phyloP scores from a whole-genome alignment of 495 filamentous ascomycete species.

The Penicillium argentinense region DNA sequence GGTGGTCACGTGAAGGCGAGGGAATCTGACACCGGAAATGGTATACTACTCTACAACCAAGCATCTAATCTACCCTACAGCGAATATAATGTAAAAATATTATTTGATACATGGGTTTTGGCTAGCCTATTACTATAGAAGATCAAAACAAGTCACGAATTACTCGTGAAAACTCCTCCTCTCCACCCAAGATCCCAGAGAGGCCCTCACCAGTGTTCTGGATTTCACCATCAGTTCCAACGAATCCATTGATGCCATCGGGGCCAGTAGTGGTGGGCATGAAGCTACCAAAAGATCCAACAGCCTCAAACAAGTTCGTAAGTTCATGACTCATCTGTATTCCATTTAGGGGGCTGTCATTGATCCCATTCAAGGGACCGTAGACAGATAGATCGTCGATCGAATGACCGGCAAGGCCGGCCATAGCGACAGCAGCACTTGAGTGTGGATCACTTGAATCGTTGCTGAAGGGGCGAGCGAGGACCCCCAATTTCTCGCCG shows the following conservation, averaged over 20 bases:
- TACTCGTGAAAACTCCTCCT: constrained; percentile 63
- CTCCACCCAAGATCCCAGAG: constrained; percentile 54
- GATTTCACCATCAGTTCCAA: constrained; percentile 42
- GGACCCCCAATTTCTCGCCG: constrained; percentile 75
- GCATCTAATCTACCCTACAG: too few relatives aligned
- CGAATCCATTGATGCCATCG: constrained; percentile 47
- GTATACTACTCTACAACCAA: too few relatives aligned
- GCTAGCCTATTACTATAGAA: too few relatives aligned
- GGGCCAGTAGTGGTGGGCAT: constrained; percentile 32
- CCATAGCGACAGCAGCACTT: constrained; percentile 70
- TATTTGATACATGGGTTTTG: too few relatives aligned
- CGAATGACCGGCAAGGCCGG: constrained; percentile 68
- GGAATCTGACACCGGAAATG: neutral
- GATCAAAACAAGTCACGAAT: constrained; percentile 65
- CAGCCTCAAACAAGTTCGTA: constrained; percentile 69
- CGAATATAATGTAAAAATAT: too few relatives aligned
- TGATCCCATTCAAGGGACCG: constrained; percentile 41
- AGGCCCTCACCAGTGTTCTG: constrained; percentile 48
- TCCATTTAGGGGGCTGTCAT: constrained; percentile 58
- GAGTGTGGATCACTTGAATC: constrained; percentile 59
- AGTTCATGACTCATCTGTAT: constrained; percentile 64
- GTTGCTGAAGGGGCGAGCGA: constrained; percentile 42
- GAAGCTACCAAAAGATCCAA: constrained; percentile 55
- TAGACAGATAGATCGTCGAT: constrained; percentile 60
- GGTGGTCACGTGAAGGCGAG: neutral